Percentiles rank a stretch among this genome's conserved stretches.
phyloP scores from a whole-genome alignment of 2,329 filamentous ascomycete genomes.

The Pseudogymnoascus sp. region DNA sequence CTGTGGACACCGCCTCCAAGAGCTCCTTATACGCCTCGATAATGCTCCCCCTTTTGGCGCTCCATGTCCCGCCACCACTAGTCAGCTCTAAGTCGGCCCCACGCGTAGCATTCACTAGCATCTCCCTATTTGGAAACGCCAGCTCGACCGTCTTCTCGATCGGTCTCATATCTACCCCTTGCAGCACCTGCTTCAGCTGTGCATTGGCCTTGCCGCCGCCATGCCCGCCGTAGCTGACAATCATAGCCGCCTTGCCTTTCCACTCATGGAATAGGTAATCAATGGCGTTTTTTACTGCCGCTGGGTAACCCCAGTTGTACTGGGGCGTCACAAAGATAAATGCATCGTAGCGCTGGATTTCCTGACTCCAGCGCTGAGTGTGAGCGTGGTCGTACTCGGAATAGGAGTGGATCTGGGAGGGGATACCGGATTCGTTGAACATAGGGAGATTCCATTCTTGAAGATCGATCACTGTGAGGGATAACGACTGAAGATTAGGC shows the following conservation, averaged over 20 bases:
- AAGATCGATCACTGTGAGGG: conserved; percentile 27
- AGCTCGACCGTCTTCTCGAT: conserved; percentile 27
- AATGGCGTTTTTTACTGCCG: conserved; percentile 40
- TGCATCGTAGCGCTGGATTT: conserved; percentile 29
- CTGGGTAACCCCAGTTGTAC: conserved; percentile 41
- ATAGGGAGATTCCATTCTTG: conserved; percentile 29
- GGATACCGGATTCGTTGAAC: conserved; percentile 34
- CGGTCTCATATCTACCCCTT: conserved; percentile 31
- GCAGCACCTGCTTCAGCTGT: conserved; percentile 31
- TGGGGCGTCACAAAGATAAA: conserved; percentile 38
- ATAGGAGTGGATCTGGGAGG: conserved; percentile 27
- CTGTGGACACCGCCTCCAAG: background rate
- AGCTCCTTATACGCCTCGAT: background rate
- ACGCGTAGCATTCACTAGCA: conserved; percentile 17
- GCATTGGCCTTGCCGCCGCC: conserved; percentile 33
- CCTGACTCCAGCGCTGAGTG: conserved; percentile 31
- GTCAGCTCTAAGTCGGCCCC: conserved; percentile 28
- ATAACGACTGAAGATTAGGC: conserved; percentile 18
- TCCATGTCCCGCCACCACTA: conserved; percentile 12
- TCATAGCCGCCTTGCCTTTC: conserved; percentile 37
- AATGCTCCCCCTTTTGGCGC: background rate
- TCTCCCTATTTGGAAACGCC: conserved; percentile 25
- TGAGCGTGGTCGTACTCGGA: conserved; percentile 31
- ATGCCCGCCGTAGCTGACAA: conserved; percentile 39
- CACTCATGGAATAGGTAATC: conserved; percentile 43